These are phyloP conservation scores for Arxiozyma slooffiae DNA, from an alignment of 1,139 yeast species.

Conservation along the genomic window DNA sequence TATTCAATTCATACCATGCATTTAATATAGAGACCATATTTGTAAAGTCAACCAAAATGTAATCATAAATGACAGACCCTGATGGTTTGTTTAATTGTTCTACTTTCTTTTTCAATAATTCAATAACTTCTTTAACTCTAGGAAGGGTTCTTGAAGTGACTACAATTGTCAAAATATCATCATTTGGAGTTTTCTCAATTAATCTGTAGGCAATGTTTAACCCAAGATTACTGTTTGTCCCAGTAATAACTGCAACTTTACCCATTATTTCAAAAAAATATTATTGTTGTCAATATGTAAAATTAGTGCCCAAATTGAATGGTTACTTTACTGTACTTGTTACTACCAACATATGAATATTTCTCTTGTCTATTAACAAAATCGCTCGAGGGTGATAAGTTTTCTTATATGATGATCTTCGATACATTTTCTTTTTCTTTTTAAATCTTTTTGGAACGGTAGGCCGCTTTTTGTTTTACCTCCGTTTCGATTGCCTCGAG, in stretches of 20 bases:
- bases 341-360: neutral
- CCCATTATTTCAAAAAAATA: neutral
- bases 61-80: slow-evolving; percentile 71
- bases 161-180: slow-evolving; percentile 57
- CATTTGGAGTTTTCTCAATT: slow-evolving; percentile 46
- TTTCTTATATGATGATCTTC: too few species aligned
- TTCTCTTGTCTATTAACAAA: too few species aligned
- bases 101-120: slow-evolving; percentile 40
- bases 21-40: slow-evolving; percentile 76
- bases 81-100: slow-evolving; percentile 30
- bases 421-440: too few species aligned
- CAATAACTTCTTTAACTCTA: slow-evolving; percentile 68
- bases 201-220: slow-evolving; percentile 73
- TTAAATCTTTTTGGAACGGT: too few species aligned
- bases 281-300: neutral
- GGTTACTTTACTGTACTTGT: too few species aligned
- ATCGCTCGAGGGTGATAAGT: too few species aligned
- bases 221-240: slow-evolving; percentile 72
- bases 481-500: too few species aligned
- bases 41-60: slow-evolving; percentile 76
- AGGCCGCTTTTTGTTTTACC: too few species aligned
- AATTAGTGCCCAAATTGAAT: too few species aligned
- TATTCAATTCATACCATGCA: slow-evolving; percentile 61
- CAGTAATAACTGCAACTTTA: slow-evolving; percentile 49
- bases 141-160: slow-evolving; percentile 86